Evolutionary conservation across 2,329 filamentous ascomycete species (phyloP).

Genomic region (Metarhizium anisopliae): DNA sequence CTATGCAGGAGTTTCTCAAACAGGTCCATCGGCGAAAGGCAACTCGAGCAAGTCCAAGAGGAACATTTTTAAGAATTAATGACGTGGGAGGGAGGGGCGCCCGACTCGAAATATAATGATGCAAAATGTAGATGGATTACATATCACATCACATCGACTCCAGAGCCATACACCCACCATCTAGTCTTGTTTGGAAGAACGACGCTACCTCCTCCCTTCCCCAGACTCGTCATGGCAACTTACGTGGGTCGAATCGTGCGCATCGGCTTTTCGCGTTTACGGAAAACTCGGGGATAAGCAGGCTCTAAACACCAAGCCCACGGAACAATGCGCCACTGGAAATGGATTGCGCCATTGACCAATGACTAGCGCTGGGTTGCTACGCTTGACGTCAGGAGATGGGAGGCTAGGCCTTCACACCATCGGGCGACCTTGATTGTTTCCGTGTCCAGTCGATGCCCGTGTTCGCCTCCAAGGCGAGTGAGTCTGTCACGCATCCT

Average conservation of each 20-base stretch:
- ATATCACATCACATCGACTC: background rate
- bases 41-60: no score
- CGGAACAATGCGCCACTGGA: no score
- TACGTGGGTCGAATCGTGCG: background rate
- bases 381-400: background rate
- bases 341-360: background rate
- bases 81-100: no score
- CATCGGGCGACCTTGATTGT: no score
- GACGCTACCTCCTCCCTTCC: background rate
- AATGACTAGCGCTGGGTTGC: background rate
- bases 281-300: background rate
- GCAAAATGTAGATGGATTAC: background rate
- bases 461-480: no score
- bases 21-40: background rate
- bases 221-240: background rate
- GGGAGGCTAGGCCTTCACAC: no score
- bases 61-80: no score
- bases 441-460: no score
- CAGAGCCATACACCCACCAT: no score
- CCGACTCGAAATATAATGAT: background rate
- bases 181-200: background rate
- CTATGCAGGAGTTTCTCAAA: background rate
- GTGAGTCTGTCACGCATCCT: no score
- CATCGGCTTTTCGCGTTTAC: background rate
- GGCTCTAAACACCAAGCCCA: background rate